Evolutionary conservation across 495 filamentous ascomycete genomes (phyloP), one percentile per base, ranked within the genome.

Genomic region (Tetracladium marchalianum): DNA sequence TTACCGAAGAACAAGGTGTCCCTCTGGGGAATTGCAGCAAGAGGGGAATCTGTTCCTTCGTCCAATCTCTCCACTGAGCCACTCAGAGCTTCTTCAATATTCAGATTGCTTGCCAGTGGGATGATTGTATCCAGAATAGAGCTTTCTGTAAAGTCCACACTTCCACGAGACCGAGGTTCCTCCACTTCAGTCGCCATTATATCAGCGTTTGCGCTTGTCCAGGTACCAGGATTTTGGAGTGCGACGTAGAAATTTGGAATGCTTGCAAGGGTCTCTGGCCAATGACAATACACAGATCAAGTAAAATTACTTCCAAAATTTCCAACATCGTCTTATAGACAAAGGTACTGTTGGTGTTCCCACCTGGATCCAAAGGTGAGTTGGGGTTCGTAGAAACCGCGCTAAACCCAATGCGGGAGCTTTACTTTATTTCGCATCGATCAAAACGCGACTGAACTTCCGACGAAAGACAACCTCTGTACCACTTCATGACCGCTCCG

Each of bases 121-220:
- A 94, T 74, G 44, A 95, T 69, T 33, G 89, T 87, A 46, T 82
- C 80, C 19, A 96, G 68, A 37, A 82, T 74, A 12, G 86, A 82
- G 65, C 77, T 69, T 47, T 87, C 76, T 46, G 83, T 68, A 56
- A 90, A 80, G 49, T 84, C 76, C n/a, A 60, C 18, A 43, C 54
- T 57, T 16, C 57, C 57, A 15, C 57, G 48, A 39, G 54, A 43
- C 5, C 39, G 45, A 17, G 35, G 12, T 19, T 54, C 54, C 11
- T 49, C 39, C n/a, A 10, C 43, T 10, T 44, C 41, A 27, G 22
- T 3, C 22, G 22, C 22, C 22, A 27, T 27, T 27, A 27, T 27
- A 27, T 27, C 13, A 22, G 13, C 27, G 32, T 32, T 11, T 24
- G 16, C 15, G 34, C 10, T 24, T 35, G 39, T 35, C 18, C 31